Conservation (phyloP, 2,329 filamentous ascomycete genomes). For the Phyllosticta citrichinensis region DNA sequence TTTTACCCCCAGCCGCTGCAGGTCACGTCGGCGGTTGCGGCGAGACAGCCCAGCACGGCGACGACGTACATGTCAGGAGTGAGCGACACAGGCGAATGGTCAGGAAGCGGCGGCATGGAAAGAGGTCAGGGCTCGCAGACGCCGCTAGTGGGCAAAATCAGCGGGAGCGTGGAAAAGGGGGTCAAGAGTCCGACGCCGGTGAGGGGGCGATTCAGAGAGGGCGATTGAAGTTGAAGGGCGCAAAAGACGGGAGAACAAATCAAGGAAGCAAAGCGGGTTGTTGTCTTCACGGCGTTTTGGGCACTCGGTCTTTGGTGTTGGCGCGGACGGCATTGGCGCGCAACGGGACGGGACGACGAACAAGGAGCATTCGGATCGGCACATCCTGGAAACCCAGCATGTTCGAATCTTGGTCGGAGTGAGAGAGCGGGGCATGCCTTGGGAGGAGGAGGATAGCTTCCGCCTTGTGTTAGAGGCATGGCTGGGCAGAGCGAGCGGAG, state of each 20-base stretch:
- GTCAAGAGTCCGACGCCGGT: not conserved
- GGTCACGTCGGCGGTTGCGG: not conserved
- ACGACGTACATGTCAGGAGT: not conserved
- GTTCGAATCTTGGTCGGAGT: not conserved
- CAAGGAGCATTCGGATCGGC: not conserved
- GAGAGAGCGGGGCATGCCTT: not conserved
- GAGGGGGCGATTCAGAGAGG: slow-evolving; percentile 5
- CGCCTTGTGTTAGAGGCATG: not conserved
- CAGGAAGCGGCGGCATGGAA: not conserved
- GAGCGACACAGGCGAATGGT: not conserved
- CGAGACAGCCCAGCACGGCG: not conserved
- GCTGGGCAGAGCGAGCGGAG: not conserved
- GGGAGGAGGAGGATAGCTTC: not conserved
- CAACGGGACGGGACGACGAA: not conserved
- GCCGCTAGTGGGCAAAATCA: slow-evolving; percentile 7
- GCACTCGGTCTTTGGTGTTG: not conserved
- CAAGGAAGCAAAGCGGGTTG: not conserved
- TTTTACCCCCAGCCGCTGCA: slow-evolving; percentile 24
- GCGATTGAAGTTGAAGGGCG: not conserved
- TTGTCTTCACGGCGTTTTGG: not conserved
- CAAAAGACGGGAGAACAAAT: not conserved
- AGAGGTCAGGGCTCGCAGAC: not conserved
- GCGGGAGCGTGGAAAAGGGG: slow-evolving; percentile 3
- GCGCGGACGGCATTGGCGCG: not conserved
- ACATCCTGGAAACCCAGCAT: not conserved